Evolutionary conservation across 495 filamentous ascomycete genomes (phyloP).

Genomic region (Umbilicaria muhlenbergii): DNA sequence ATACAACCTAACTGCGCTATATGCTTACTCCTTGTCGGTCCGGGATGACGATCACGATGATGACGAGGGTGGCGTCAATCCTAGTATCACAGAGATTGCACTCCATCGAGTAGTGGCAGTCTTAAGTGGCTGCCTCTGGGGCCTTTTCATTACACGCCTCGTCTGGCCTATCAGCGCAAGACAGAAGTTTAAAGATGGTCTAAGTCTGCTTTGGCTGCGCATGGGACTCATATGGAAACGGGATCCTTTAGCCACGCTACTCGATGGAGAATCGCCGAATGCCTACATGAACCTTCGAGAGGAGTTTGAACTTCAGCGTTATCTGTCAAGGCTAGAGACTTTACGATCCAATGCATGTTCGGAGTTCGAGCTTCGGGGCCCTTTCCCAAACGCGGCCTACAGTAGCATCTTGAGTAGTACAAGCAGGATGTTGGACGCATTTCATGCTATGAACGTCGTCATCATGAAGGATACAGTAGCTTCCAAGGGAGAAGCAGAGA

Average conservation of each 20-base stretch:
- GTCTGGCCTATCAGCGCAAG: slow-evolving; percentile 91
- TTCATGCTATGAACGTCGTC: slow-evolving; percentile 90
- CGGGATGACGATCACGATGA: slow-evolving; percentile 51
- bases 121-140: slow-evolving; percentile 78
- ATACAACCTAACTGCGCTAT: slow-evolving; percentile 92
- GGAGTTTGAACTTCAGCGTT: slow-evolving; percentile 51
- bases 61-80: slow-evolving; percentile 72
- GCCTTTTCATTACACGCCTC: slow-evolving; percentile 71
- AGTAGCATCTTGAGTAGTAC: slow-evolving; percentile 62
- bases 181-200: slow-evolving; percentile 67
- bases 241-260: slow-evolving; percentile 69
- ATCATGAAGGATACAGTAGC: slow-evolving; percentile 65
- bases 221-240: slow-evolving; percentile 95
- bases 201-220: slow-evolving; percentile 75
- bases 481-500: slow-evolving; percentile 61
- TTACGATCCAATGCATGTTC: slow-evolving; percentile 56
- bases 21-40: slow-evolving; percentile 78
- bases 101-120: slow-evolving; percentile 87
- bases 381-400: slow-evolving; percentile 60
- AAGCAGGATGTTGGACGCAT: slow-evolving; percentile 70
- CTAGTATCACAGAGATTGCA: slow-evolving; percentile 73
- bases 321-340: slow-evolving; percentile 49
- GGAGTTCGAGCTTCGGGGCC: slow-evolving; percentile 72
- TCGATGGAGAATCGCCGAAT: slow-evolving; percentile 34
- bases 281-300: slow-evolving; percentile 73